Evolutionary conservation across 208 protist species (phyloP), one percentile per base, ranked within the genome.

Genomic region (Crithidia sp.): DNA sequence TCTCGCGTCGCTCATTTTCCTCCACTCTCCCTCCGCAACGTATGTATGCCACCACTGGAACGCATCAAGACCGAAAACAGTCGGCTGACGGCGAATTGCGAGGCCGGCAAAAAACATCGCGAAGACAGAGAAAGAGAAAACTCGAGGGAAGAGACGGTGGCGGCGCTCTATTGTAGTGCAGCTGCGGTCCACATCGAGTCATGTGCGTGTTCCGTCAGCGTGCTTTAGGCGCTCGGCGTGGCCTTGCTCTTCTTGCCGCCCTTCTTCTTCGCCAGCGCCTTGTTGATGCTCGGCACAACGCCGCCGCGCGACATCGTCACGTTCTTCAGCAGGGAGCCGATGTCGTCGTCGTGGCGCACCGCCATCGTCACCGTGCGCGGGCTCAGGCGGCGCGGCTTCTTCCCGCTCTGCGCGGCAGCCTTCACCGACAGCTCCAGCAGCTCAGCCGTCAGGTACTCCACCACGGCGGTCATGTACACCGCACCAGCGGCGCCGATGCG

Each of bases 391-490:
- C 79, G 81, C 49, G 81, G 69, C 86, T 86, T 88, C 80, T 88
- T 88, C 52, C 72, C 52, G 74, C 74, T 75, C 81, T 88, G 79
- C 63, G 63, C 73, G 58, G 86, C 82, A 50, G 82, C 82, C 83
- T 91, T 91, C 59, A 64, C 59, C 16, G 59, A 64, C 57, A 64
- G 86, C 83, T 94, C 89, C 68, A 94, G 89, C 58, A 94, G 82
- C 83, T 94, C 89, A 28, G 87, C 85, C 19, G 87, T 92, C 85
- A 94, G 77, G 90, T 99, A 99, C 91, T 99, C 99, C 36, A 99
- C 81, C 61, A 99, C 98, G 50, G 99, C 98, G 7, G 98, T 95
- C 63, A 99, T 84, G 93, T 99, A 99, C 50, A 99, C 97, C 57
- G 99, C 98, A 54, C 98, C 98, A 64, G 96, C 98, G 44, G 96